phyloP scores from a whole-genome alignment of 805 yeast species.

The Ogataea pilisensis region DNA sequence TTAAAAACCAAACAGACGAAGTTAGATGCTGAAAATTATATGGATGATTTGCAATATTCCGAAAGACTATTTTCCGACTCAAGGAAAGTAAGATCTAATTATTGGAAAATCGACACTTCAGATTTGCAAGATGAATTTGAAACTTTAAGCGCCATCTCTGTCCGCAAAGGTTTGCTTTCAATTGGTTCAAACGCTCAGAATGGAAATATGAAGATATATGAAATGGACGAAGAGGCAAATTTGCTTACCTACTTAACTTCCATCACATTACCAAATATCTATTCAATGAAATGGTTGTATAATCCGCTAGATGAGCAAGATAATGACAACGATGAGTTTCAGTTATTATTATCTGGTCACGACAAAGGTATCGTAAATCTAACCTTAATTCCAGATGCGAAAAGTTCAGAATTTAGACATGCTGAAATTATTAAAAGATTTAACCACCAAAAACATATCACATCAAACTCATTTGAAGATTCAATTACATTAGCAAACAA shows the following conservation, averaged over 20 bases:
- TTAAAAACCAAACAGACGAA: conserved; percentile 3
- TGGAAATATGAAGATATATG: conserved; percentile 50
- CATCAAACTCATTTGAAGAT: conserved; percentile 18
- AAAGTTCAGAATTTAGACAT: conserved; percentile 32
- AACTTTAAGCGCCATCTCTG: conserved; percentile 39
- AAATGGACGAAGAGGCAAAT: conserved; percentile 36
- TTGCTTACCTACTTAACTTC: conserved; percentile 54
- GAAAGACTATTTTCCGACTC: conserved; percentile 4
- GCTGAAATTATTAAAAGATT: conserved; percentile 78
- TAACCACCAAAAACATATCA: conserved; percentile 69
- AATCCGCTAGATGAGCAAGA: conserved; percentile 18
- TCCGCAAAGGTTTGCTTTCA: conserved; percentile 38
- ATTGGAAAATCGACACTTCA: conserved; percentile 31
- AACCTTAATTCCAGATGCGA: conserved; percentile 55
- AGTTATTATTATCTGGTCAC: conserved; percentile 66
- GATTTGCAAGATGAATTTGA: conserved; percentile 11
- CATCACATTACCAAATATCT: conserved; percentile 53
- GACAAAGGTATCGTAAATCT: conserved; percentile 70
- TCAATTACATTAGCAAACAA: conserved; percentile 27
- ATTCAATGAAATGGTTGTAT: conserved; percentile 50
- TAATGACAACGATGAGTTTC: conserved; percentile 28
- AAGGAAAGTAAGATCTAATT: conserved; percentile 28
- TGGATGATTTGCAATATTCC: conserved; percentile 3
- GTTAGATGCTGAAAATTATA: neutral
- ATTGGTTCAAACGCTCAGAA: conserved; percentile 44